Base-by-base conservation (phyloP, 805 yeast genomes). In the Metschnikowia colocasiae region DNA sequence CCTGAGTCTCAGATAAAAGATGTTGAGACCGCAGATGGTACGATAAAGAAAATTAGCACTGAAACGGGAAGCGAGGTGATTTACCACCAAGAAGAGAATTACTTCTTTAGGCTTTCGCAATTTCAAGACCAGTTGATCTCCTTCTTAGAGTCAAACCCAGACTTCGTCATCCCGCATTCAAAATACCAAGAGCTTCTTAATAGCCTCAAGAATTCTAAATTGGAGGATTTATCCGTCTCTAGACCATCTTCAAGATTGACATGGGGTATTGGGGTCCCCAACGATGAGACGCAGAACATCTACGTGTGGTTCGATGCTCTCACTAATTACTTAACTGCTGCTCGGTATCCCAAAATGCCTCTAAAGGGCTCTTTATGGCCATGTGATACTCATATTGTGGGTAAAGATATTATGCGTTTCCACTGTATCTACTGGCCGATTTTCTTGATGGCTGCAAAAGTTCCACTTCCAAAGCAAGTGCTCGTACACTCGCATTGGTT, bases 281-380 rank as follows among this genome's bases (percentile, higher is more conserved):
- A 74, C 19, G 96, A 91, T 59, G 67, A 75, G 0, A 58, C 82
- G 0, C 98, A 92, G 61, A 83, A 78, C 40, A 82, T 94, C 45
- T 94, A 94, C 59, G 99, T 94, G 13, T 94, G 99, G 99, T 84
- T 94, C 50, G 99, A 94, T 68, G 99, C 99, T 0, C 72, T 94
- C 38, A 74, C 85, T 37, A 94, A 90, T 63, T 94, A 94, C 60
- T 46, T 89, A 4, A 87, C 97, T 1, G 76, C 88, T 1, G 69
- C 80, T 2, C 88, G 87, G 2, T 86, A 64, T 44, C 73, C 74
- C 1, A 39, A 45, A 12, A 35, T 46, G 6, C 32, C 41, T 1
- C 32, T 46, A 2, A 30, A 48, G 6, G 47, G 45, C 22, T 65
- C 65, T 25, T 60, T 65, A 13, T 82, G 86, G 86, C 87, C 86